Base-by-base conservation (phyloP, 371 early-diverging fungal genomes). In the Mortierella sp. region DNA sequence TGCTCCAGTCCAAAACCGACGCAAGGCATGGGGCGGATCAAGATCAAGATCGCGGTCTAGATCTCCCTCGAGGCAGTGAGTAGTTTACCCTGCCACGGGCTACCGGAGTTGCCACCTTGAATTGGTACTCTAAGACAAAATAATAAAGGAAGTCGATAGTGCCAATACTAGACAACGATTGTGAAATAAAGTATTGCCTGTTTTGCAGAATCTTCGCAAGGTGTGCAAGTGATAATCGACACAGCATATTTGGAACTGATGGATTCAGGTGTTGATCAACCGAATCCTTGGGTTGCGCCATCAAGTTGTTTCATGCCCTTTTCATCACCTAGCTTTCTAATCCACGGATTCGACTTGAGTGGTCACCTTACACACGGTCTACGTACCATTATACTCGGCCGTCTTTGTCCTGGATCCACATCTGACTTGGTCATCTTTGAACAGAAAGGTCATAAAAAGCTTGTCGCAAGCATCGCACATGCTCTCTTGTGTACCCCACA, bases 1-100 rank as follows among this genome's bases (percentile, higher is more conserved):
- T 18, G 77, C 14, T 58, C 77, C 35, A 44, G 70, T 41, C 44
- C 76, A 11, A 63, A 24, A 41, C n/a, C 72, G 44, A 43, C 49
- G 18, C 55, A 49, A 44, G 55, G 48, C 24, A 18, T 51, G 55
- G 54, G 55, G 63, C 7, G 48, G 41, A 24, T 76, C 80, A 32
- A 29, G 68, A 7, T 60, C 75, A 44, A 29, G 41, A 21, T 60
- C 75, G 27, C 60, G 60, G 8, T 75, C 75, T 44, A 11, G 63
- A 43, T 75, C 75, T 8, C 74, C 41, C 21, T 21, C 68, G 24
- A 41, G 63, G 18, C 63, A 35, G 0, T 51, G 18, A 51, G 21
- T 51, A 21, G 18, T 5, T 18, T 21, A 51, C 51, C 1, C 21
- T 51, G 4, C 51, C 3, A 5, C 18, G 2, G 21, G 7, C 21